Conservation (phyloP, 192 early-diverging fungal species). For the Coemansia sp. region DNA sequence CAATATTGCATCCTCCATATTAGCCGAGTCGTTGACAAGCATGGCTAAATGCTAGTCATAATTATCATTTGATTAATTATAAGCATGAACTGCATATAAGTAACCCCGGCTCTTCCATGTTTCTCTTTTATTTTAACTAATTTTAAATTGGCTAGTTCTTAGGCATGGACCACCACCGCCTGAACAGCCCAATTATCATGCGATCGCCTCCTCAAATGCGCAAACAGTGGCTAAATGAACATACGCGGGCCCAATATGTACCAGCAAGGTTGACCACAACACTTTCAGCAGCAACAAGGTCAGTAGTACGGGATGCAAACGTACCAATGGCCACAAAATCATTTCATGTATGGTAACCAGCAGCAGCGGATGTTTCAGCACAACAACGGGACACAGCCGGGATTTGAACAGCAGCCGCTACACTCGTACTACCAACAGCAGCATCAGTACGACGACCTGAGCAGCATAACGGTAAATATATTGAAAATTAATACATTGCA, state of each 20-base stretch:
- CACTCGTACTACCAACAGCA: slow-evolving; percentile 15
- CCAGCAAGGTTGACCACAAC: background rate
- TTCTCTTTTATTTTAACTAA: too few relatives aligned
- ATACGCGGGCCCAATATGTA: slow-evolving; percentile 20
- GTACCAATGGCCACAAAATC: slow-evolving; percentile 12
- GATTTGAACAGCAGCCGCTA: background rate
- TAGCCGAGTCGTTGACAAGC: too few relatives aligned
- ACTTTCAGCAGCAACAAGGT: slow-evolving; percentile 4
- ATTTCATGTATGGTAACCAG: slow-evolving; percentile 6
- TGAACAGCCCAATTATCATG: slow-evolving; percentile 8
- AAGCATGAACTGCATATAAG: too few relatives aligned
- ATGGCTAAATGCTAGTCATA: too few relatives aligned
- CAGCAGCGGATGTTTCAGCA: background rate
- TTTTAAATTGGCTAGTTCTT: too few relatives aligned
- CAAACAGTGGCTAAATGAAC: slow-evolving; percentile 23
- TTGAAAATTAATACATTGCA: background rate
- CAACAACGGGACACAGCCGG: background rate
- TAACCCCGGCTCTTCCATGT: too few relatives aligned
- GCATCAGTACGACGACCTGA: slow-evolving; percentile 7
- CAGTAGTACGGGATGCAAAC: slow-evolving; percentile 14
- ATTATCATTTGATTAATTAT: too few relatives aligned
- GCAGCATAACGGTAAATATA: slow-evolving; percentile 61
- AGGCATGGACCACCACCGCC: slow-evolving; percentile 25
- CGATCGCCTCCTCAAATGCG: slow-evolving; percentile 11
- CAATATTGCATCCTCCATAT: too few relatives aligned